Evolutionary conservation across 441 rosid species (phyloP).

Genomic region (Populus hybrid): DNA sequence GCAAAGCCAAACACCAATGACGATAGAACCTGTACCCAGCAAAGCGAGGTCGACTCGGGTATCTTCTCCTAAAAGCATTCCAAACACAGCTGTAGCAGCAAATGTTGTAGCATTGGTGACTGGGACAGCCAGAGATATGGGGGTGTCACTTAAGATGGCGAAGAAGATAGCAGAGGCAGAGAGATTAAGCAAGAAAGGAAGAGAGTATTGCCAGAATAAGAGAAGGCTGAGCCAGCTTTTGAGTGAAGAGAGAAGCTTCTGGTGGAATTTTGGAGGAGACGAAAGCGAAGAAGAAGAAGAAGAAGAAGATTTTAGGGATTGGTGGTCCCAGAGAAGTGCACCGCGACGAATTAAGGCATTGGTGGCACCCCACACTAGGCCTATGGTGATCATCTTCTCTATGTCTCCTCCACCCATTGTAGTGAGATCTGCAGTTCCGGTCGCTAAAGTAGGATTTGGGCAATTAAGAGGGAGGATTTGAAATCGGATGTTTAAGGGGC

Average conservation of each 20-base stretch:
- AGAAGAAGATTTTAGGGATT: conserved; percentile 25
- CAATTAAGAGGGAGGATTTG: not conserved
- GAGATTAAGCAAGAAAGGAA: conserved; percentile 78
- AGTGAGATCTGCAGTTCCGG: not conserved
- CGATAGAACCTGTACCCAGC: conserved; percentile 62
- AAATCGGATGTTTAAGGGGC: not conserved
- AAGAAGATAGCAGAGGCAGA: conserved; percentile 93
- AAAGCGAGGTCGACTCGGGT: conserved; percentile 54
- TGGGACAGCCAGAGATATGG: conserved; percentile 82
- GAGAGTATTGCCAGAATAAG: conserved; percentile 82
- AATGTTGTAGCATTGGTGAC: conserved; percentile 90
- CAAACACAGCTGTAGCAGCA: conserved; percentile 79
- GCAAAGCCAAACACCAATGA: conserved; percentile 81
- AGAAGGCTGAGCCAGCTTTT: conserved; percentile 55
- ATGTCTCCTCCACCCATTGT: conserved; percentile 35
- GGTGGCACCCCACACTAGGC: conserved; percentile 89
- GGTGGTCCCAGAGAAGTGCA: conserved; percentile 70
- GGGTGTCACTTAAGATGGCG: conserved; percentile 60
- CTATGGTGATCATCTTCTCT: conserved; percentile 81
- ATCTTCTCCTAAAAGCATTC: conserved; percentile 67
- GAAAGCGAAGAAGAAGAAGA: conserved; percentile 17
- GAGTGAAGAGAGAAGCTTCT: conserved; percentile 37
- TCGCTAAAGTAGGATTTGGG: not conserved
- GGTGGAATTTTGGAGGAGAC: conserved; percentile 28
- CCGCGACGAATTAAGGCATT: conserved; percentile 88